These are phyloP conservation scores for Papiliotrema laurentii DNA, from an alignment of 1,284 basidiomycete genomes.

Conservation along the genomic window DNA sequence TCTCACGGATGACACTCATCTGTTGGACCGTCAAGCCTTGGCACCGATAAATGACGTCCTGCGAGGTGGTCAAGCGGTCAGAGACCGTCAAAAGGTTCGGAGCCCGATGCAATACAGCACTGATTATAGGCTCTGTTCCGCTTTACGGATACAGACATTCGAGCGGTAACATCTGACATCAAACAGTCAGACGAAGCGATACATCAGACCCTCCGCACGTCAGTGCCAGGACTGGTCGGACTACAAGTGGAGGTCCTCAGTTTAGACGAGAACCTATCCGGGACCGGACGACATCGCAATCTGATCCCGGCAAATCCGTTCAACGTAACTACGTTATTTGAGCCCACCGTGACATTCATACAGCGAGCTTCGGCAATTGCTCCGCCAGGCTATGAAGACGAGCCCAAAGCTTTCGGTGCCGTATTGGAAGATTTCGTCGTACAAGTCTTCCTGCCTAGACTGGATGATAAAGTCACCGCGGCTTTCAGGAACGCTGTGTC, in stretches of 20 bases:
- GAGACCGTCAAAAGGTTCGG: constrained; percentile 71
- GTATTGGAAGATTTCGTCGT: constrained; percentile 87
- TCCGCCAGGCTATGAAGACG: constrained; percentile 64
- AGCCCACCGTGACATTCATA: constrained; percentile 84
- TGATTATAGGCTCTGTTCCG: constrained; percentile 70
- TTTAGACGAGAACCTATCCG: constrained; percentile 66
- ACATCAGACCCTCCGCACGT: constrained; percentile 75
- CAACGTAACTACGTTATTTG: constrained; percentile 89
- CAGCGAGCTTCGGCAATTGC: constrained; percentile 64
- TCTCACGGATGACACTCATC: constrained; percentile 78
- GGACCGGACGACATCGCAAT: constrained; percentile 67
- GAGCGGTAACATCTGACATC: constrained; percentile 63
- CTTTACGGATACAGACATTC: constrained; percentile 80
- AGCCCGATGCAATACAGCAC: background rate
- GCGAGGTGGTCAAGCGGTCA: constrained; percentile 68
- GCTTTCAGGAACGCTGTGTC: constrained; percentile 82
- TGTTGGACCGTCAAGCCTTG: constrained; percentile 76
- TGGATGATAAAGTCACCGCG: constrained; percentile 88
- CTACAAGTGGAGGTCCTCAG: constrained; percentile 45
- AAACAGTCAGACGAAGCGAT: constrained; percentile 79
- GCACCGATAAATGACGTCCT: constrained; percentile 92
- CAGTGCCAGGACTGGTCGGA: constrained; percentile 84
- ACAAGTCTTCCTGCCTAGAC: constrained; percentile 85
- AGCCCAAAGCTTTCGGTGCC: constrained; percentile 63
- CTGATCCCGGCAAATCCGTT: constrained; percentile 90